These are phyloP conservation scores for Schizopora paradoxa DNA, from an alignment of 1,284 basidiomycete genomes.

Conservation along the genomic window DNA sequence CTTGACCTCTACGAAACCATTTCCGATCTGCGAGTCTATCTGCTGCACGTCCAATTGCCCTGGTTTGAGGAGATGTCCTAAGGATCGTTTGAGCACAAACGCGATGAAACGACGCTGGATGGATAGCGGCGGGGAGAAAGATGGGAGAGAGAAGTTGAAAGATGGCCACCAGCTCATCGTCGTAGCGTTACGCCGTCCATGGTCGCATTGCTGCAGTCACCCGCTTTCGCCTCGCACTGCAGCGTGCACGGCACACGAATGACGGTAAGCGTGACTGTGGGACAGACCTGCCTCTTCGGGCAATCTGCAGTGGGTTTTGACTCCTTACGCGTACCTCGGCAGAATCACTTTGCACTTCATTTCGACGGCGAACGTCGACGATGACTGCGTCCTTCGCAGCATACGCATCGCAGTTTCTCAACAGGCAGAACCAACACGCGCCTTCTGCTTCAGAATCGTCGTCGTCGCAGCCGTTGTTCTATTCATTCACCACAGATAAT, in stretches of 20 bases:
- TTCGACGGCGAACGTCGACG: no score
- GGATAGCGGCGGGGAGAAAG: constrained; percentile 63
- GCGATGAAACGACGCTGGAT: constrained; percentile 89
- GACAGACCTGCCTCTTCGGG: no score
- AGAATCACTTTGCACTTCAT: no score
- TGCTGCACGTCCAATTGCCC: constrained; percentile 84
- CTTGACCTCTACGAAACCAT: constrained; percentile 82
- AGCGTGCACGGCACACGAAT: no score
- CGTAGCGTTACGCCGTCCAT: neutral
- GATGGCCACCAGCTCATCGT: constrained; percentile 16
- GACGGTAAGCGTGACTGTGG: no score
- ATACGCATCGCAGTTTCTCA: constrained; percentile 64
- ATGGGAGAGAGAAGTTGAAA: constrained; percentile 12
- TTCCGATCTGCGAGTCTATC: constrained; percentile 89
- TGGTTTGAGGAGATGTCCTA: constrained; percentile 84
- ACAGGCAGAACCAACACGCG: constrained; percentile 39
- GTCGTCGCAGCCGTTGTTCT: constrained; percentile 75
- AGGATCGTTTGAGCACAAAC: constrained; percentile 76
- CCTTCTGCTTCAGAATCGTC: constrained; percentile 27
- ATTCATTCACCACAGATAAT: constrained; percentile 72
- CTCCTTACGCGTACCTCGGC: no score
- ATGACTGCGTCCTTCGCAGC: constrained; percentile 60
- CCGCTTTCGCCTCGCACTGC: no score
- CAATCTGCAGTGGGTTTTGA: no score
- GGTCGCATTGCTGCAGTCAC: no score